Evolutionary conservation across 176 grass and related monocot genomes (phyloP).

Genomic region (Rhipidocladum racemiflorum): DNA sequence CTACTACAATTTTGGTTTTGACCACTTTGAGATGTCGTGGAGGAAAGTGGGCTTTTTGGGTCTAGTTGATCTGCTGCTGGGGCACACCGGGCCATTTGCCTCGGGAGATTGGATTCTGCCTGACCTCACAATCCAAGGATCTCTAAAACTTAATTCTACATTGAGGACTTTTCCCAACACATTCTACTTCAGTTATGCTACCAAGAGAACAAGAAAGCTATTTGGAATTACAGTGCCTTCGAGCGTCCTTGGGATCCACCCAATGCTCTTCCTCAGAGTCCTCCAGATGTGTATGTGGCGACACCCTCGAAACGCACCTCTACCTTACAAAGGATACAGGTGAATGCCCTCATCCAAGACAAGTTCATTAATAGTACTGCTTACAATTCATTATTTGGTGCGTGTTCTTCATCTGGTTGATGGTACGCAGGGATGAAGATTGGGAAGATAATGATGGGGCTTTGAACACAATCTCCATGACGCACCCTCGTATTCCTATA

Average conservation of each 20-base stretch:
- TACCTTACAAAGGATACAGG: constrained; percentile 97
- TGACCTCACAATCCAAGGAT: constrained; percentile 89
- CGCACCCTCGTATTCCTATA: constrained; percentile 65
- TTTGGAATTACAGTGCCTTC: constrained; percentile 82
- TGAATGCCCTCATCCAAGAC: constrained; percentile 27
- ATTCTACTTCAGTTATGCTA: constrained; percentile 98
- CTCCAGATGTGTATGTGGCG: constrained; percentile 95
- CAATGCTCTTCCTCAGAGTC: constrained; percentile 93
- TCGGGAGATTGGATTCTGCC: constrained; percentile 93
- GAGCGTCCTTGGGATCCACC: constrained; percentile 79
- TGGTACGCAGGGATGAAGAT: constrained; percentile 79
- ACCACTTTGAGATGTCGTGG: constrained; percentile 89
- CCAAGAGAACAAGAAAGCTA: constrained; percentile 82
- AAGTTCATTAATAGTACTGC: neutral
- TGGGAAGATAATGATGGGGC: constrained; percentile 99
- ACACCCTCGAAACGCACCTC: constrained; percentile 51
- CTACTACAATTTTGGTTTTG: constrained; percentile 97
- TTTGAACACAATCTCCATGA: constrained; percentile 95
- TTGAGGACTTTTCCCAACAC: constrained; percentile 81
- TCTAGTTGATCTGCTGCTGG: constrained; percentile 71
- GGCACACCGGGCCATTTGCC: constrained; percentile 74
- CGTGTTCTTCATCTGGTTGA: neutral
- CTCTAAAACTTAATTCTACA: constrained; percentile 60
- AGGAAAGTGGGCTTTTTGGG: constrained; percentile 68
- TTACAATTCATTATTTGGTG: neutral